Conservation (phyloP, 352 stramenopile genomes). For the Pythium vanterpoolii region DNA sequence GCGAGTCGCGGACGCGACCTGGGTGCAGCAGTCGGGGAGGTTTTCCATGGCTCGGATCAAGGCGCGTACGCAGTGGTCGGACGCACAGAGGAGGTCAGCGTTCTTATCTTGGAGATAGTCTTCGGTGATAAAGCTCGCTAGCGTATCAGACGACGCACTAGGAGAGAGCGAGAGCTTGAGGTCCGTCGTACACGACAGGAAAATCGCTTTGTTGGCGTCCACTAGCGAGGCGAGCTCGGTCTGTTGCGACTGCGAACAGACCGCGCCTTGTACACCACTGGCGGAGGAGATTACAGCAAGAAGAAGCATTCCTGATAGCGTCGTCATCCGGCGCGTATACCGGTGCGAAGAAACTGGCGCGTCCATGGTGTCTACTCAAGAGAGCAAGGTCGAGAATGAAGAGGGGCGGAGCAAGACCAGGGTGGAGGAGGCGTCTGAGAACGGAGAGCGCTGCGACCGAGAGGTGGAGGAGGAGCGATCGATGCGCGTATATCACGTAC, state of each 20-base stretch:
- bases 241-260: conserved; percentile 18
- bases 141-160: neutral
- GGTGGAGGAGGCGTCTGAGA: neutral
- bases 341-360: neutral
- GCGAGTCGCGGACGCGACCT: neutral
- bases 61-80: conserved; percentile 21
- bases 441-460: too few relatives aligned
- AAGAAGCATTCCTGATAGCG: neutral
- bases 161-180: conserved; percentile 15
- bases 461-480: too few relatives aligned
- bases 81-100: conserved; percentile 17
- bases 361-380: too few relatives aligned
- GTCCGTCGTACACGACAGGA: conserved; percentile 15
- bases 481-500: too few relatives aligned
- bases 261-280: conserved; percentile 3
- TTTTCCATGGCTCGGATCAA: conserved; percentile 28
- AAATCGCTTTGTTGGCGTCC: conserved; percentile 16
- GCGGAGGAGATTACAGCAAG: neutral
- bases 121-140: conserved; percentile 20
- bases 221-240: conserved; percentile 4
- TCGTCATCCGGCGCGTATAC: neutral
- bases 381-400: too few relatives aligned
- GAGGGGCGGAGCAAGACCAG: neutral
- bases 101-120: conserved; percentile 18
- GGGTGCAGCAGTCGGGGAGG: conserved; percentile 25